Evolutionary conservation across 768 basidiomycete genomes (phyloP), one percentile per base, ranked within the genome.

Genomic region (Leccinum uliginosum): DNA sequence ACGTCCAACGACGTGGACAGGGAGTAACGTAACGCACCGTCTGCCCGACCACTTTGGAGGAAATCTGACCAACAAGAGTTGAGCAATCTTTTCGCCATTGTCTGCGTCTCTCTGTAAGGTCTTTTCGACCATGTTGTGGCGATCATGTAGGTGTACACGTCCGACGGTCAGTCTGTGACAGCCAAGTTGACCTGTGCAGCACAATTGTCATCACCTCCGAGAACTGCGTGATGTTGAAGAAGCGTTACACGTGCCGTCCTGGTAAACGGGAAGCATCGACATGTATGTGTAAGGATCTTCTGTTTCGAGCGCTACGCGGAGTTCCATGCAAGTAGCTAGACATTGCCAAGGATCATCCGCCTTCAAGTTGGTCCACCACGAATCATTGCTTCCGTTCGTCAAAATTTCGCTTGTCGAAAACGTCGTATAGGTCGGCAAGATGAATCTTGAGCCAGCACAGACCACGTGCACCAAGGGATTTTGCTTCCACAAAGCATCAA

Each of bases 291-390:
- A 80, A 0, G 83, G 80, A 43, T 84, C 78, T 15, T 83, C 82
- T 1, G 87, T 87, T 40, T 87, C 81, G 1, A 94, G 78, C 2
- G 96, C 96, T 1, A 79, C 80, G 47, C 79, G 79, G n/a, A 98
- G 78, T 67, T 99, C 97, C 69, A 87, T 84, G 75, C 93, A 98
- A 1, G 90, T 83, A 15, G 96, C 90, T 34, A 98, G 87, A 69
- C 89, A 95, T 71, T 98, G 96, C 95, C 96, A 98, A 8, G 94
- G 95, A 66, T 98, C 94, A 67, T 96, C 94, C 0, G 93, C 94
- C 55, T 83, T 27, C 27, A 27, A 27, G 27, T 3, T 75, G 45
- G 80, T 73, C 95, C 96, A 99, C 95, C 95, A 87, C 83, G 70
- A 89, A 99, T 24, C n/a, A n/a, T n/a, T 24, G 78, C 69, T 14